Conservation (phyloP, 2,329 filamentous ascomycete genomes). For the Aureobasidium pullulans region DNA sequence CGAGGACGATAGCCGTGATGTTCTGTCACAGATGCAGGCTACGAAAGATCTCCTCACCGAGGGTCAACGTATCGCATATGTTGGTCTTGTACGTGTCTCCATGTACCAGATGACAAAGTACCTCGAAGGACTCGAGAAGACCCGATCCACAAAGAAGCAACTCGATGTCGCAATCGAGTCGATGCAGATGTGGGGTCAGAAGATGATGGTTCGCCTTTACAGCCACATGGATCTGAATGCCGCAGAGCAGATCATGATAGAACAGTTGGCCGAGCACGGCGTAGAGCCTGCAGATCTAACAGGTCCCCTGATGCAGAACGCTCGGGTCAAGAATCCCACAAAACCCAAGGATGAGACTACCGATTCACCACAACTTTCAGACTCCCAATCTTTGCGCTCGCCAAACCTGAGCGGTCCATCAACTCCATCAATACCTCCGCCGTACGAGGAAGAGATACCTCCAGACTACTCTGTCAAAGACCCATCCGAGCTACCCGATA, state of each 20-base stretch:
- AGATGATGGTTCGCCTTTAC: slow-evolving; percentile 95
- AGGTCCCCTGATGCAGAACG: slow-evolving; percentile 80
- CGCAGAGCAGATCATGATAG: slow-evolving; percentile 95
- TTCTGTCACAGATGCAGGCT: slow-evolving; percentile 83
- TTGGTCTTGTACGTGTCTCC: slow-evolving; percentile 77
- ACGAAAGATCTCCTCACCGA: slow-evolving; percentile 95
- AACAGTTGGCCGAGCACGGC: slow-evolving; percentile 88
- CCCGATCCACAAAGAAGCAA: slow-evolving; percentile 64
- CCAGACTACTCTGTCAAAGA: slow-evolving; percentile 72
- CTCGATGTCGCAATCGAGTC: slow-evolving; percentile 64
- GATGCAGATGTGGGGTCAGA: slow-evolving; percentile 93
- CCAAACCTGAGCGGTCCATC: slow-evolving; percentile 31
- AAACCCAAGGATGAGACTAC: background rate
- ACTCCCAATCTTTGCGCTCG: slow-evolving; percentile 19
- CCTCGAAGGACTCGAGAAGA: slow-evolving; percentile 53
- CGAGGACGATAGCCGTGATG: slow-evolving; percentile 71
- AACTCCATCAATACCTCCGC: slow-evolving; percentile 37
- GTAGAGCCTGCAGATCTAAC: slow-evolving; percentile 79
- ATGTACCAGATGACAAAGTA: slow-evolving; percentile 71
- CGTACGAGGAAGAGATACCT: slow-evolving; percentile 54
- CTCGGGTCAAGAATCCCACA: slow-evolving; percentile 78
- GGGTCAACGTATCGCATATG: slow-evolving; percentile 91
- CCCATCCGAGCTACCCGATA: slow-evolving; percentile 73
- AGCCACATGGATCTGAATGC: slow-evolving; percentile 92
- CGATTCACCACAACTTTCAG: slow-evolving; percentile 15